A percentile compares a stretch with the other conserved stretches of the same genome.
These are phyloP conservation scores for Aspergillus amoenus DNA, from an alignment of 2,329 filamentous ascomycete species.

Conservation along the genomic window DNA sequence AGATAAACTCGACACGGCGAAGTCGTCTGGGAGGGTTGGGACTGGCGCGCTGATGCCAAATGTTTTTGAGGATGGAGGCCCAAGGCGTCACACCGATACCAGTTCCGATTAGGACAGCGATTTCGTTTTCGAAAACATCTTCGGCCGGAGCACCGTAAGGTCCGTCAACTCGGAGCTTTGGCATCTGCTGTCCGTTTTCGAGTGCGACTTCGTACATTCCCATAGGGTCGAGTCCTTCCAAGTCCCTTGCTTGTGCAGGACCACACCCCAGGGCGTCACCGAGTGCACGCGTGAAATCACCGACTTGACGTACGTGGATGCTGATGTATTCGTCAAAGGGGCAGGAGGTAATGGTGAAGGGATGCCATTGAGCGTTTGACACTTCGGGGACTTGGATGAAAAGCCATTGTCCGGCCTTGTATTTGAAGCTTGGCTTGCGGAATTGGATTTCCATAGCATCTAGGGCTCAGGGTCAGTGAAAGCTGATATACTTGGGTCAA, in stretches of 20 bases:
- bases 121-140: slow-evolving; percentile 93
- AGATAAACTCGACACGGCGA: slow-evolving; percentile 96
- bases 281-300: slow-evolving; percentile 92
- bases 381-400: slow-evolving; percentile 92
- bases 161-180: slow-evolving; percentile 82
- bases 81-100: slow-evolving; percentile 87
- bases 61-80: slow-evolving; percentile 89
- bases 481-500: neutral
- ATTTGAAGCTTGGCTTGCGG: slow-evolving; percentile 91
- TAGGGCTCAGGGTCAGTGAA: slow-evolving; percentile 32
- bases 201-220: slow-evolving; percentile 98
- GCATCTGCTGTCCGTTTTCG: slow-evolving; percentile 91
- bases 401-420: slow-evolving; percentile 98
- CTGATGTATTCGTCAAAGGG: slow-evolving; percentile 94
- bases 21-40: slow-evolving; percentile 88
- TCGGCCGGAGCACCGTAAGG: slow-evolving; percentile 96
- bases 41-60: slow-evolving; percentile 90
- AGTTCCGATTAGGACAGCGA: slow-evolving; percentile 74
- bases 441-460: slow-evolving; percentile 98
- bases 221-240: slow-evolving; percentile 85
- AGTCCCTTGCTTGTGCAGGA: slow-evolving; percentile 79
- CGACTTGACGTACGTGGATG: slow-evolving; percentile 91
- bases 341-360: slow-evolving; percentile 98
- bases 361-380: slow-evolving; percentile 92
- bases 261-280: slow-evolving; percentile 94